Conservation (phyloP, 2,329 filamentous ascomycete species). For the Fusarium sp. region DNA sequence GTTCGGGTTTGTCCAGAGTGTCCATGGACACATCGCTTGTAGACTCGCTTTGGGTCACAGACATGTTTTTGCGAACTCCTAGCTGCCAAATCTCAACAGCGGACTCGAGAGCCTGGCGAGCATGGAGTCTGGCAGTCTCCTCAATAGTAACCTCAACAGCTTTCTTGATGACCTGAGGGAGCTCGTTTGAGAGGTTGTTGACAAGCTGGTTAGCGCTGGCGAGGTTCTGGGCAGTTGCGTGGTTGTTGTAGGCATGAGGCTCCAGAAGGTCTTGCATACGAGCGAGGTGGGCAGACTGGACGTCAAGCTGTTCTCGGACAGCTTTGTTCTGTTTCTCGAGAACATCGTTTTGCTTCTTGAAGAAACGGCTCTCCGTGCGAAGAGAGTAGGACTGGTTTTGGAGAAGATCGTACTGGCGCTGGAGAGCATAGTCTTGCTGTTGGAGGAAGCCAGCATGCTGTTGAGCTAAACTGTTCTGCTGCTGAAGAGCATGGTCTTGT, state of each 20-base stretch:
- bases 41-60: not conserved
- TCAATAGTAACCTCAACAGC: conserved; percentile 41
- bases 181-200: conserved; percentile 44
- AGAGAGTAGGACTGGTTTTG: conserved; percentile 3
- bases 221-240: conserved; percentile 41
- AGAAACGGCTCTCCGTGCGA: conserved; percentile 20
- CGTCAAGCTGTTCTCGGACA: conserved; percentile 46
- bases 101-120: not conserved
- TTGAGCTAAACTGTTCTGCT: not conserved
- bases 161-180: conserved; percentile 45
- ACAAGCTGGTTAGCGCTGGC: conserved; percentile 31
- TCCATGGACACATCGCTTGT: not conserved
- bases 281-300: conserved; percentile 37
- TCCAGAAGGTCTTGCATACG: conserved; percentile 38
- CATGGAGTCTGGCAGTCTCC: conserved; percentile 39
- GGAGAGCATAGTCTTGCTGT: not conserved
- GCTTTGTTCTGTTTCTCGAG: conserved; percentile 41
- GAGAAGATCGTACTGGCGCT: not conserved
- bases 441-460: not conserved
- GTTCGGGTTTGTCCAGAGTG: conserved; percentile 13
- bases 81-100: conserved; percentile 1
- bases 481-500: conserved; percentile 22
- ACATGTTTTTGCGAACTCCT: not conserved
- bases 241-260: conserved; percentile 33
- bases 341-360: conserved; percentile 23